Evolutionary conservation across 2,329 filamentous ascomycete genomes (phyloP).

Genomic region (Trichoderma harzianum): DNA sequence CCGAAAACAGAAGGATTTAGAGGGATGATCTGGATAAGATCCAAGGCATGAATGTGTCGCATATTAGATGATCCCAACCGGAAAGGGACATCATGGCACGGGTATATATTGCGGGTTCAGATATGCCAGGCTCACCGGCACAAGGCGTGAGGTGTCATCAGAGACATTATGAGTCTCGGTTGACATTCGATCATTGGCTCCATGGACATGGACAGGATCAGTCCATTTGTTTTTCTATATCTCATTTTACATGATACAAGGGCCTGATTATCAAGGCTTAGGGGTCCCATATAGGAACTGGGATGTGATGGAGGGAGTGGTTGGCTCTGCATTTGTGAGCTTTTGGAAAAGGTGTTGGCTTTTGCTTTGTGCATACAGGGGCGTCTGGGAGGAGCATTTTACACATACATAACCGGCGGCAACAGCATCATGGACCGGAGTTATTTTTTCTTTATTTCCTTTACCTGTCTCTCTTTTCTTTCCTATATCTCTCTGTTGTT

Average conservation of each 20-base stretch:
- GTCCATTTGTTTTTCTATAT: background rate
- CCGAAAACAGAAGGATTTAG: constrained; percentile 47
- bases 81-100: background rate
- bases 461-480: background rate
- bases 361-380: constrained; percentile 12
- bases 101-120: background rate
- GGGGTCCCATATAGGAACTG: background rate
- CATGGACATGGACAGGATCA: background rate
- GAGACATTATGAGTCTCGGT: background rate
- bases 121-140: background rate
- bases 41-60: background rate
- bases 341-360: background rate
- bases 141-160: background rate
- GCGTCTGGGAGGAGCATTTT: constrained; percentile 13
- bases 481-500: background rate
- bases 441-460: constrained; percentile 11
- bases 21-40: background rate
- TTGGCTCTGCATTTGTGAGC: background rate
- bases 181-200: background rate
- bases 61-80: background rate
- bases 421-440: constrained; percentile 19
- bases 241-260: background rate
- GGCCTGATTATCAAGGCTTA: background rate
- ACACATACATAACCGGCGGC: constrained; percentile 5
- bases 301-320: background rate